Base-by-base conservation (phyloP, 495 filamentous ascomycete species). In the Aspergillus mulundensis region DNA sequence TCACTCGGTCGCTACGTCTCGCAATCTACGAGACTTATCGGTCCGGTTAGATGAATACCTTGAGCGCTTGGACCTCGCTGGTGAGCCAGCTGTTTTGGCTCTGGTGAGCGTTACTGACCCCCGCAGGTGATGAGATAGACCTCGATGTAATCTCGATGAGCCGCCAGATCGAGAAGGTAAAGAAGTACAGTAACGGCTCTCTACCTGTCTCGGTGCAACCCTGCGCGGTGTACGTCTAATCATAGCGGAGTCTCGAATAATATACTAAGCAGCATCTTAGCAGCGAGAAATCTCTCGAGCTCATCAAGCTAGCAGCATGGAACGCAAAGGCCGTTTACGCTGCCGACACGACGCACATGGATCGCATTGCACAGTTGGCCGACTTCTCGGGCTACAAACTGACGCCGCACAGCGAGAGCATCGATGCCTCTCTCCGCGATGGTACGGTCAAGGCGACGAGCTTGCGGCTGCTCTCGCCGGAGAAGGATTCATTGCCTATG, bases 121-220 rank as follows among this genome's bases (percentile, higher is more conserved):
- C 45, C 16, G 23, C 12, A 55, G 53, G 44, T 41, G 43, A 21
- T 18, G 53, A 47, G 5, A 43, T 55, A 14, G 53, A 55, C 1
- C 43, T 55, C 15, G 53, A 55, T 48, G 30, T 55, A 10, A 48
- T 55, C 14, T 55, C 53, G 7, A 55, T 55, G 53, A 55, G 53
- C 18, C 53, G 44, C 28, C 53, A 55, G 20, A 49, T 55, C 11
- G 53, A 55, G 34, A 55, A 55, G 16, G 44, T 48, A 0, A 24
- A 30, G 10, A 38, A 25, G 5, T 55, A 55, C 21, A 45, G 23
- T 12, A 55, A 55, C n/a, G 44, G 53, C 2, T 48, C 53, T 16
- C 46, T 54, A 11, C 52, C 52, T 28, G 25, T 8, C 25, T 36
- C 11, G 12, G 32, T 36, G 3, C 32, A 36, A 14, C 32, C 32